Evolutionary conservation across 805 yeast species (phyloP).

Genomic region (Metschnikowia continentalis): DNA sequence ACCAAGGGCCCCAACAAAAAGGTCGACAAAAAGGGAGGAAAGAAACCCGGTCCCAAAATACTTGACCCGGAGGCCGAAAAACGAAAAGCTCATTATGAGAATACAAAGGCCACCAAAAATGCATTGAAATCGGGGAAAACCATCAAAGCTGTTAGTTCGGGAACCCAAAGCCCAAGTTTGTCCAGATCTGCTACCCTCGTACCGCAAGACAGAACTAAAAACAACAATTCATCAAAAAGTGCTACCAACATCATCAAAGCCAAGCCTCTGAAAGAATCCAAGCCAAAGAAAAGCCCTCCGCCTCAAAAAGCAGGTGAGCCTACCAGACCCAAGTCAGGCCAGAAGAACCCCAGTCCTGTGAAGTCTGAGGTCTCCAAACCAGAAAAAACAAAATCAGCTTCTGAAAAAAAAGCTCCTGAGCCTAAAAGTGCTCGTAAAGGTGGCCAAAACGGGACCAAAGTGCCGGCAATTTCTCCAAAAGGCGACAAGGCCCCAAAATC

Average conservation of each 20-base stretch:
- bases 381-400: not conserved
- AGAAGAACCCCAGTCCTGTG: not conserved
- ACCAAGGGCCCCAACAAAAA: slow-evolving; percentile 34
- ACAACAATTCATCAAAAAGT: not conserved
- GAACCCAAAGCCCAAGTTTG: slow-evolving; percentile 8
- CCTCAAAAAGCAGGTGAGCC: not conserved
- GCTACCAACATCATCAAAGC: not conserved
- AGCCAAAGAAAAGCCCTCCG: not conserved
- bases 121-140: slow-evolving; percentile 37
- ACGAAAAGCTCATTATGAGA: slow-evolving; percentile 36
- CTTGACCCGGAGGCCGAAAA: slow-evolving; percentile 31
- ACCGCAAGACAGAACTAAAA: not conserved
- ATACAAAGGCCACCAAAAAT: slow-evolving; percentile 26
- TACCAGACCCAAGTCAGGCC: not conserved
- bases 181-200: slow-evolving; percentile 14
- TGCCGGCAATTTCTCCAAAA: not conserved
- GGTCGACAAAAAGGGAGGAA: slow-evolving; percentile 24
- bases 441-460: not conserved
- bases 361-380: not conserved
- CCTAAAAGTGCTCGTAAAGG: not conserved
- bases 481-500: not conserved
- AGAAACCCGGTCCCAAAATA: slow-evolving; percentile 16
- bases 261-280: not conserved
- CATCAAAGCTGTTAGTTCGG: slow-evolving; percentile 36
- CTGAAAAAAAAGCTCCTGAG: not conserved